Conservation (phyloP, 768 basidiomycete genomes). For the Boletellus ananas region DNA sequence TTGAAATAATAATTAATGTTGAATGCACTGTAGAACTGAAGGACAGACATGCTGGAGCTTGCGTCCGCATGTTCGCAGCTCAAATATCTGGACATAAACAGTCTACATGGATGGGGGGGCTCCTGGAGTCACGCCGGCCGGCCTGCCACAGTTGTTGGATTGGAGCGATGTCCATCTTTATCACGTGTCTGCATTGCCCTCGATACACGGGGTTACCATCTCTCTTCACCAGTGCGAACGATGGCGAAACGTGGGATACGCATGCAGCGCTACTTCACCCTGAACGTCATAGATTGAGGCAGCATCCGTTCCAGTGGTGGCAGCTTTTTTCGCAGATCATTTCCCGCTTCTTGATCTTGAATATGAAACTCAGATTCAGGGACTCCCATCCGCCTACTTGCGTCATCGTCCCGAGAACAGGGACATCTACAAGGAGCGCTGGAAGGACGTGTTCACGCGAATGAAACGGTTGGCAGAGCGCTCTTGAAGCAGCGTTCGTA, state of each 20-base stretch:
- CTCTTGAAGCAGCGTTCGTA: no score
- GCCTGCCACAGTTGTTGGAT: neutral
- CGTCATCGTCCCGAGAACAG: neutral
- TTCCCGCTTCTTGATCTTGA: neutral
- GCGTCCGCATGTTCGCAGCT: neutral
- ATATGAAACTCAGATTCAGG: no score
- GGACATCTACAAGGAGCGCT: neutral
- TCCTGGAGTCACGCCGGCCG: neutral
- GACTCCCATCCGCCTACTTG: no score
- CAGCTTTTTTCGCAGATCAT: neutral
- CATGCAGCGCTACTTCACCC: neutral
- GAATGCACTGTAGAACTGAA: neutral
- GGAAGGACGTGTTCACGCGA: neutral
- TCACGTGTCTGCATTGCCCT: neutral
- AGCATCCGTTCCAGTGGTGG: neutral
- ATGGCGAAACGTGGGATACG: neutral
- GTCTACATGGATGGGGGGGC: neutral
- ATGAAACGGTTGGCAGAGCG: neutral
- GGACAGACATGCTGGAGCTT: conserved; percentile 1
- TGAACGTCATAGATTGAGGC: neutral
- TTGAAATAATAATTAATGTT: neutral
- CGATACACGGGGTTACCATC: neutral
- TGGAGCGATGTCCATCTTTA: neutral
- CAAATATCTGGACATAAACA: neutral
- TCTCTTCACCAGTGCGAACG: neutral